Evolutionary conservation across 768 basidiomycete genomes (phyloP), one percentile per base, ranked within the genome.

Genomic region (Kwoniella heveanensis): DNA sequence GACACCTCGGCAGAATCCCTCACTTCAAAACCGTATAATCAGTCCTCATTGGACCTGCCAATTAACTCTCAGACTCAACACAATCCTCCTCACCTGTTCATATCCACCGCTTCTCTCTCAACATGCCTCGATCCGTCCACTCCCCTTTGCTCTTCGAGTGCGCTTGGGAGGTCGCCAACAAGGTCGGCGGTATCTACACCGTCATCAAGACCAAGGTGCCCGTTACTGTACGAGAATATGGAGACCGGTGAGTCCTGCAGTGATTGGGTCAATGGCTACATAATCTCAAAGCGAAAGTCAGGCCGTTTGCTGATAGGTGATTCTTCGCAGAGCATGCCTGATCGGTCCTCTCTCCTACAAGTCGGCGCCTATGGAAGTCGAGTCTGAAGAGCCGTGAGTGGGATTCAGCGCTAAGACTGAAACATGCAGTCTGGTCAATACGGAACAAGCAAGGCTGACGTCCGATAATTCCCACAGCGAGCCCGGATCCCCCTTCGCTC

Each of bases 121-220:
- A 26, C 19, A 72, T 75, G 67, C 55, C 61, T 25, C 72, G 78
- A 32, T 65, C 65, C 19, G 72, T 79, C 54, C 86, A 86, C 76
- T 85, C 88, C 69, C 86, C 90, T 51, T 74, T 91, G 32, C 88
- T 96, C 76, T 96, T 96, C 77, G 93, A 96, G 78, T 91, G 89
- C 79, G 93, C 93, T 32, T 97, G 94, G 94, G 94, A 96, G 83
- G 94, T 96, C 73, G 93, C 90, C 32, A 96, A 97, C 86, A 97
- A 96, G 82, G 94, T 97, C 80, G 95, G 94, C 71, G 95, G 95
- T 66, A 97, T 97, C 81, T 97, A 97, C 85, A 97, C 95, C 68
- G 95, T 99, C 83, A 96, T 98, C 79, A 97, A 97, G 83, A 98
- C 96, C 54, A 99, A 99, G 79, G 93, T 96, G 60, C 96, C 96